Base-by-base conservation (phyloP, 2,329 filamentous ascomycete species). In the Beauveria varroae region DNA sequence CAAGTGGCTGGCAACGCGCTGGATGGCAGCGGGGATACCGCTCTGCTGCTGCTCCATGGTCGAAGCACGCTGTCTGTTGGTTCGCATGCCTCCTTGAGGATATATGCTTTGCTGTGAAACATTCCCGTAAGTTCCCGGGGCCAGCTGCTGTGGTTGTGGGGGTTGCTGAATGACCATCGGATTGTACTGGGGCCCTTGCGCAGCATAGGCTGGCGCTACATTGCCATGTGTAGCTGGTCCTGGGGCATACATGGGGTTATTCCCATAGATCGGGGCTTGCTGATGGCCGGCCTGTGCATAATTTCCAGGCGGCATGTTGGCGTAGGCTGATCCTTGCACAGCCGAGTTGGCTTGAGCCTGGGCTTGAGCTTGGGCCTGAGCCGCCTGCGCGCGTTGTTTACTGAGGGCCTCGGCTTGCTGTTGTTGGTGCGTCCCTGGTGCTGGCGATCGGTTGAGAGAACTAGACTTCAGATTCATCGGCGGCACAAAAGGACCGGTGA, bases 31-130 rank as follows among this genome's bases (percentile, higher is more conserved):
- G 5, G 95, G 95, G 63, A 99, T 96, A 2, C 93, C 93, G 65
- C 89, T 93, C 70, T 93, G 89, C 69, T 96, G 91, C 71, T 95
- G 91, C 70, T 98, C 95, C 89, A 98, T 96, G 3, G 95, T 99
- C 50, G 93, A 95, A 46, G 95, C 93, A 64, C 95, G 86, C 75
- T 96, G 93, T 59, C 95, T 86, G 50, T 88, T 88, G 51, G 87
- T 87, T 66, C 91, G 84, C 67, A 91, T 72, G 30, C 70, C 72
- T 85, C 57, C 86, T 89, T 63, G 89, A 86, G 75, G 71, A 58
- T 91, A 90, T 67, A 89, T 80, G 65, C 69, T 72, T 49, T 78
- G 77, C 65, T 85, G 81, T 41, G 76, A 73, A 57, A 79, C 75
- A 61, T 75, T 76, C 8, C 75, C 81, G 69, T 91, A 91, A 65